These are phyloP conservation scores for Fusarium albidum DNA, from an alignment of 2,329 filamentous ascomycete species.

Conservation along the genomic window DNA sequence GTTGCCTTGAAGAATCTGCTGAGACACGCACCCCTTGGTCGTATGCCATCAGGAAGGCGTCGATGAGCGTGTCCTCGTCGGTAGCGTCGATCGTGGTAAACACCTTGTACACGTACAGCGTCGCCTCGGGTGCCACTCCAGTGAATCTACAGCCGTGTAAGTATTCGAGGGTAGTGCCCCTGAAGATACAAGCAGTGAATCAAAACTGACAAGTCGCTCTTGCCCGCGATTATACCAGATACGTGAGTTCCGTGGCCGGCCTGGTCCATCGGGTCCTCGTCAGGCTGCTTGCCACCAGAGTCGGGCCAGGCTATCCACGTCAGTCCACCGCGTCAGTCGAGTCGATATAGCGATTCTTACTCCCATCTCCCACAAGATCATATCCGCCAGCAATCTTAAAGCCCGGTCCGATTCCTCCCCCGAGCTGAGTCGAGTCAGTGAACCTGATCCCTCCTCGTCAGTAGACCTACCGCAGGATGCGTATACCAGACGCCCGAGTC, in stretches of 20 bases:
- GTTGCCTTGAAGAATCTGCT: too few species aligned
- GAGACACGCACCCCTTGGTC: too few species aligned
- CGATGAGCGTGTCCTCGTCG: too few species aligned
- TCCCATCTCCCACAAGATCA: constrained; percentile 1
- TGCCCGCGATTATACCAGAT: constrained; percentile 43
- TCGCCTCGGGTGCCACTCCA: constrained; percentile 43
- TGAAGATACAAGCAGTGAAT: background rate
- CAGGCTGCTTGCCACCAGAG: constrained; percentile 22
- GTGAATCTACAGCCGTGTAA: too few species aligned
- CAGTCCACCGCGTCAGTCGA: too few species aligned
- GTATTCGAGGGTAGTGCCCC: too few species aligned
- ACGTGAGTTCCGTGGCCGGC: too few species aligned
- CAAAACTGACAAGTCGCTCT: constrained; percentile 8
- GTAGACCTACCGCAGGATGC: too few species aligned
- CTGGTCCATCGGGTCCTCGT: constrained; percentile 44
- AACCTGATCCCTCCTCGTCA: too few species aligned
- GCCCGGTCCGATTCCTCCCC: constrained; percentile 1
- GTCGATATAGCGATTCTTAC: constrained; percentile 2
- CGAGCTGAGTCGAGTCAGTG: too few species aligned
- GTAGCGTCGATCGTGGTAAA: too few species aligned
- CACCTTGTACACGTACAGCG: constrained; percentile 40
- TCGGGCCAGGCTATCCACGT: constrained; percentile 6
- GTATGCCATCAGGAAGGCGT: constrained; percentile 47
- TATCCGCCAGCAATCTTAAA: constrained; percentile 3
- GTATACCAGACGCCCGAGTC: constrained; percentile 3